Conservation (phyloP, 306 rosid genomes). For the Leucaena leucocephala region DNA sequence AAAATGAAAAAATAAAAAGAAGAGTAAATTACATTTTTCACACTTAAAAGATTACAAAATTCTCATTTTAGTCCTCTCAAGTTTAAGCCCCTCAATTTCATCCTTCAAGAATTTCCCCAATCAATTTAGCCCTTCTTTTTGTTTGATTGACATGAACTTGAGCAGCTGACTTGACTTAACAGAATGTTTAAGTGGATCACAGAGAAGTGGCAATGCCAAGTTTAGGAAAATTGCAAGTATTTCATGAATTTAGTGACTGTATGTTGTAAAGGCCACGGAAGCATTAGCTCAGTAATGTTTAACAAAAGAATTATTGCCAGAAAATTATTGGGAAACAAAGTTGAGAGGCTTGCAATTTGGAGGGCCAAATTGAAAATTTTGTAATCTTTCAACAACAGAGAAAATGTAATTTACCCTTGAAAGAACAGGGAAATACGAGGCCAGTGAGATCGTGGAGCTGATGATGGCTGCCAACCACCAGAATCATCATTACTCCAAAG, state of each 20-base stretch:
- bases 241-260: background rate
- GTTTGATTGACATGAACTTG: background rate
- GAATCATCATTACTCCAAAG: constrained; percentile 86
- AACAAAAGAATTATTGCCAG: background rate
- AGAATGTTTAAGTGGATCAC: background rate
- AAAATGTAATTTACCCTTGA: constrained; percentile 9
- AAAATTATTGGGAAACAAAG: background rate
- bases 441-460: constrained; percentile 90
- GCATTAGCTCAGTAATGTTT: background rate
- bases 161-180: background rate
- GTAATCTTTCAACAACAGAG: background rate
- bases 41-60: background rate
- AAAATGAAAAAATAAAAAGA: constrained; percentile 20
- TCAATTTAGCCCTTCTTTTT: background rate
- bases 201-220: background rate
- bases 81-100: background rate
- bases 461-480: constrained; percentile 90
- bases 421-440: constrained; percentile 61
- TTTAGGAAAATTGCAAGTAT: background rate
- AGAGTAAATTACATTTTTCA: constrained; percentile 9
- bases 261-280: background rate
- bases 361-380: background rate
- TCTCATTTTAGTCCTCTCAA: background rate
- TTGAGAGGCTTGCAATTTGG: constrained; percentile 8
- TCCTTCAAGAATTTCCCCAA: background rate